Evolutionary conservation across 495 filamentous ascomycete species (phyloP).

Genomic region (Penicillium subrubescens): DNA sequence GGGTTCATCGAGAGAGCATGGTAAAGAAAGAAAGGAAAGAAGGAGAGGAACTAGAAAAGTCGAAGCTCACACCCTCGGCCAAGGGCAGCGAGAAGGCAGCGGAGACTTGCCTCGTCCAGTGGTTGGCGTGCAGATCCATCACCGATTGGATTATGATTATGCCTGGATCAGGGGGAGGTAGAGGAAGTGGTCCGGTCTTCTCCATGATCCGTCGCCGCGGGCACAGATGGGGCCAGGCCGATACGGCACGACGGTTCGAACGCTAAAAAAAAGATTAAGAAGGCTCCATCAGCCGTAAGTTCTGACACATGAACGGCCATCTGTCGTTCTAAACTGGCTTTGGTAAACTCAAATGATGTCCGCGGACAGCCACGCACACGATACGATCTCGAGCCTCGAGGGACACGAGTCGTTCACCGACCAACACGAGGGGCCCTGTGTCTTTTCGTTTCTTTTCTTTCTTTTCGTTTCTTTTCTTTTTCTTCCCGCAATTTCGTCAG

Average conservation of each 20-base stretch:
- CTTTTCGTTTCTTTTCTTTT: not conserved
- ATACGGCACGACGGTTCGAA: constrained; percentile 24
- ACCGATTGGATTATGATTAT: constrained; percentile 17
- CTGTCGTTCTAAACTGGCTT: constrained; percentile 6
- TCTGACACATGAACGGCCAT: constrained; percentile 23
- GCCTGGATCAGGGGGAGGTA: constrained; percentile 28
- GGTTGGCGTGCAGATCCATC: constrained; percentile 25
- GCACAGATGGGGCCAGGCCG: constrained; percentile 25
- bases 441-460: not conserved
- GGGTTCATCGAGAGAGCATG: constrained; percentile 9
- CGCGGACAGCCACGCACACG: not conserved
- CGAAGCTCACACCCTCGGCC: not conserved
- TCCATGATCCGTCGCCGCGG: constrained; percentile 25
- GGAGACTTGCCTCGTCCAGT: constrained; percentile 22
- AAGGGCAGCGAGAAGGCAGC: constrained; percentile 2
- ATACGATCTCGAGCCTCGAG: not conserved
- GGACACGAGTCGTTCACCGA: constrained; percentile 1
- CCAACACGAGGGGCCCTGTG: constrained; percentile 3
- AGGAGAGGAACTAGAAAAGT: constrained; percentile 14
- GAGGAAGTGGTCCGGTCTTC: constrained; percentile 21
- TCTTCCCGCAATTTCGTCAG: not conserved
- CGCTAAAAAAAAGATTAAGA: constrained; percentile 31
- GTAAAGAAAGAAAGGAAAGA: constrained; percentile 6
- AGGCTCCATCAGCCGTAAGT: constrained; percentile 17
- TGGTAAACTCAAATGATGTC: constrained; percentile 9